Percentiles rank a stretch among this genome's conserved stretches.
Conservation (phyloP, 768 basidiomycete species). For the Panaeolus cyanescens region DNA sequence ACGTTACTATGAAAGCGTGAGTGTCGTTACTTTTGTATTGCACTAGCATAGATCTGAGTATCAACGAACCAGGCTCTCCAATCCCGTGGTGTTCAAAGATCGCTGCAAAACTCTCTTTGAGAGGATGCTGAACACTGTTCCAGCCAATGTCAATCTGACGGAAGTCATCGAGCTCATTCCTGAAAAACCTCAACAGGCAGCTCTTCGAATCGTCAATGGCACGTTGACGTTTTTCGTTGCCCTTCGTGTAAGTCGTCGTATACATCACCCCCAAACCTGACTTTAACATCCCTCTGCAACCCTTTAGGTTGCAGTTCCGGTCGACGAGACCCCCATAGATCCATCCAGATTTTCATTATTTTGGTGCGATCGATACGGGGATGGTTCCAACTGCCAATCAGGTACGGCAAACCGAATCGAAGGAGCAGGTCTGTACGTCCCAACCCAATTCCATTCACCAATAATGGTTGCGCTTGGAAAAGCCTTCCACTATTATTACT, state of each 20-base stretch:
- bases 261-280: neutral
- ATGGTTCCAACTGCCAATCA: neutral
- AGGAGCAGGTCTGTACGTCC: constrained; percentile 9
- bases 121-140: constrained; percentile 45
- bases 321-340: neutral
- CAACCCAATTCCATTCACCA: neutral
- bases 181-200: constrained; percentile 27
- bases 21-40: neutral
- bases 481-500: constrained; percentile 31
- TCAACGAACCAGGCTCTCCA: constrained; percentile 15
- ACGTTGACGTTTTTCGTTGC: constrained; percentile 23
- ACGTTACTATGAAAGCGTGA: constrained; percentile 39
- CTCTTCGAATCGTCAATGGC: constrained; percentile 23
- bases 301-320: neutral
- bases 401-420: constrained; percentile 13
- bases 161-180: constrained; percentile 34
- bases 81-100: constrained; percentile 25
- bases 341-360: neutral
- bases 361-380: neutral
- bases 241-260: neutral
- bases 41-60: neutral
- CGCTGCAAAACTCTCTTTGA: constrained; percentile 35
- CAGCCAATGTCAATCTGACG: constrained; percentile 35
- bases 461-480: constrained; percentile 13
- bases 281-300: neutral